phyloP scores from a whole-genome alignment of 352 stramenopile genomes.

The Bremia lactucae region DNA sequence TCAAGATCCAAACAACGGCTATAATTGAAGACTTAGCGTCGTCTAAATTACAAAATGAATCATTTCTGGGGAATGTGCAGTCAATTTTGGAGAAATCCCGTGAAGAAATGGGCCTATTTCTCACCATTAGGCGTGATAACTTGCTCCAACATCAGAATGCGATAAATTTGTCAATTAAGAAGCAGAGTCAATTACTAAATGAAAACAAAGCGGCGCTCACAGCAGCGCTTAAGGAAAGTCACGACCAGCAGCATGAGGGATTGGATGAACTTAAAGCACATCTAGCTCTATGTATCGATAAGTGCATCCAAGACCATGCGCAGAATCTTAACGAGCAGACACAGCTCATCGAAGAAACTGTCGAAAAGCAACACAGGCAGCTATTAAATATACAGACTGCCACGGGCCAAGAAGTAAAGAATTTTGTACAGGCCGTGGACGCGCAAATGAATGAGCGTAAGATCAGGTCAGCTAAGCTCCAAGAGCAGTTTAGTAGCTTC shows the following conservation, averaged over 20 bases:
- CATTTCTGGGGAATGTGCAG: conserved; percentile 26
- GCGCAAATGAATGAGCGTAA: conserved; percentile 25
- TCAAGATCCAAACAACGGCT: conserved; percentile 20
- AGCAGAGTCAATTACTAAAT: conserved; percentile 30
- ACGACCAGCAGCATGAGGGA: conserved; percentile 30
- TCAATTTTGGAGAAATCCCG: conserved; percentile 20
- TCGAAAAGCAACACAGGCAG: conserved; percentile 25
- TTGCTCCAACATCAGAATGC: conserved; percentile 32
- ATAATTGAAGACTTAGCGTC: conserved; percentile 18
- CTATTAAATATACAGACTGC: conserved; percentile 23
- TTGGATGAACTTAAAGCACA: conserved; percentile 36
- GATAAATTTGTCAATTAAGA: conserved; percentile 37
- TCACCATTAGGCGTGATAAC: conserved; percentile 34
- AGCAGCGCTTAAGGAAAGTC: conserved; percentile 20
- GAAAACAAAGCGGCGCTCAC: conserved; percentile 25
- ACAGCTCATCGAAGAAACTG: conserved; percentile 27
- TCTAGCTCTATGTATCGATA: conserved; percentile 33
- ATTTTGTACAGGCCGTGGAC: conserved; percentile 22
- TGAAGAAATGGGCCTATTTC: conserved; percentile 24
- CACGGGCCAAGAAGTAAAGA: conserved; percentile 28
- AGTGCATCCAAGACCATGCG: conserved; percentile 27
- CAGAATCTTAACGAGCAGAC: conserved; percentile 38
- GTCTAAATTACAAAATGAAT: conserved; percentile 19
- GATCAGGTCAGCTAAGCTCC: conserved; percentile 13
- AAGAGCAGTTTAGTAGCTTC: conserved; percentile 20